Evolutionary conservation across 2,329 filamentous ascomycete genomes (phyloP), one percentile per base, ranked within the genome.

Genomic region (Aspergillus ustus): DNA sequence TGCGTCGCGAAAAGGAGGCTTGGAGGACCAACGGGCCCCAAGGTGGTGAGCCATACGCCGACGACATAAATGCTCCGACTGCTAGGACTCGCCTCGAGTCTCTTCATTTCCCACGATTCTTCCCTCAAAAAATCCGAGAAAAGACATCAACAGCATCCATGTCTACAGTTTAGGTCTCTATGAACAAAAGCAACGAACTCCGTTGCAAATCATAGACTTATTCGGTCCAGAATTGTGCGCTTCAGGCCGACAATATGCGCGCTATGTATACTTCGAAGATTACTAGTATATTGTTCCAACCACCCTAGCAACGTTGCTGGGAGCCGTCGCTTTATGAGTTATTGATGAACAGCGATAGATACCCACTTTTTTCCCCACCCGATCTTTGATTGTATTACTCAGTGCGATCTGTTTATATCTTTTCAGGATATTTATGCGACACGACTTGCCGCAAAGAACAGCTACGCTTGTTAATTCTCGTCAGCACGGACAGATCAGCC

Each of bases 1-100:
- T 82, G 43, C 75, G 78, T 52, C 77, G 75, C 17, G 80, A 82
- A 63, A 80, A 77, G 59, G 68, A 76, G 43, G 75, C 76, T 2
- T 82, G 80, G 79, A 69, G 63, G 4, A 68, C 74, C 29, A 73
- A 76, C 45, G 69, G 66, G 22, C 68, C 65, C 13, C 73, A 75
- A 62, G 73, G 74, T 31, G 76, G 73, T 8, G 73, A 75, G 52
- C 76, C 66, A 2, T 80, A 72, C 62, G 73, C 72, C 7, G 77
- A 80, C 59, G 75, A 78, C 44, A 73, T 77, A 51, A 65, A 67
- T 19, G 76, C 72, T 4, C 73, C 75, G 4, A 73, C 70, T 11
- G 73, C 75, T 4, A 72, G 70, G 19, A 79, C 77, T 13, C 73
- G 77, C 22, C 72, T 79, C 29, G 72, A 72, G 49, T 77, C 77